Evolutionary conservation across 2,329 filamentous ascomycete genomes (phyloP), one percentile per base, ranked within the genome.

Genomic region (Penicillium capsulatum): DNA sequence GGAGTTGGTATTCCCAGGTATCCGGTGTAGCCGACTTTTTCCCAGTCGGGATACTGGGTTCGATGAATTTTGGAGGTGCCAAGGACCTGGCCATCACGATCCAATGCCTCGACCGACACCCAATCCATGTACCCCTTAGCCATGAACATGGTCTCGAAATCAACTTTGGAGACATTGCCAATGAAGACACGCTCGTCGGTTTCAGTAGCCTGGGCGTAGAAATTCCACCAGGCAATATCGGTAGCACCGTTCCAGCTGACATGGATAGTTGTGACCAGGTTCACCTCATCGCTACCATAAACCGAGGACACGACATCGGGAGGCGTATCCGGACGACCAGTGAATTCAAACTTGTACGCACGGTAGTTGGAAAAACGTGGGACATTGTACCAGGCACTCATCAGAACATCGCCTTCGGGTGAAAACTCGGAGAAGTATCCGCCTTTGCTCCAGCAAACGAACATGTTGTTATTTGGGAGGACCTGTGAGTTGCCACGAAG

Each of bases 241-340:
- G 65, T 69, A 7, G 65, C 65, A 1, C 65, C 66, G 29, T 68
- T 60, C 58, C 58, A 60, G 42, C 58, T 60, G 24, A 67, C 57
- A 45, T 65, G 55, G 35, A 60, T 40, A 3, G 56, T 54, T 0
- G 59, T 65, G 4, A 53, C 50, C 26, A 58, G 38, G 8, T 58
- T 54, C 0, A 52, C 44, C 11, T 44, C 43, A 8, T 49, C 39
- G 3, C 56, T 56, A 3, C 62, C 62, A 15, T 50, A 54, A 1
- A 56, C 58, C 2, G 55, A 55, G 4, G 60, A 50, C 13, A 59
- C 57, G 5, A 63, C 11, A 2, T 50, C 55, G 0, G 64, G 64
- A 2, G 61, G 55, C 5, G 53, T 41, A 13, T 35, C 32, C 3
- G 63, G 62, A 7, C 55, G 53, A 11, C 65, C 63, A 1, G 48